Conservation (phyloP, 2,329 filamentous ascomycete species). For the Calonectria fujianensis region DNA sequence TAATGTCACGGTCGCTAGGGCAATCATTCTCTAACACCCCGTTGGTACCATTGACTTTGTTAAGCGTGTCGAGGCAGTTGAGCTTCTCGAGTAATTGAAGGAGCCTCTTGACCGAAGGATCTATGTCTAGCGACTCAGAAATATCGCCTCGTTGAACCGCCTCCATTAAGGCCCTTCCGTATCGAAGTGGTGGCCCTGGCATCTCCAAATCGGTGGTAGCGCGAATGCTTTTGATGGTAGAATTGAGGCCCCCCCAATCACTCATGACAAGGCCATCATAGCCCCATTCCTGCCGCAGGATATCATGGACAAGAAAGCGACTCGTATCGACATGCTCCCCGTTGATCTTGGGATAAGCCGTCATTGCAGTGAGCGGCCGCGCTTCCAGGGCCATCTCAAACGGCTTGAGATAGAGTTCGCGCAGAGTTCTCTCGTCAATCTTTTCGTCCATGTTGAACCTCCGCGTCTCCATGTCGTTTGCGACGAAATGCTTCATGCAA, state of each 20-base stretch:
- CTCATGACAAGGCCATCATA: constrained; percentile 59
- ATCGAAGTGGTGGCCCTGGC: constrained; percentile 31
- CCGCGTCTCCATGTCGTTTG: constrained; percentile 57
- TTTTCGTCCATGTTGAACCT: constrained; percentile 28
- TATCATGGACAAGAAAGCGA: constrained; percentile 30
- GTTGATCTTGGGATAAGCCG: constrained; percentile 18
- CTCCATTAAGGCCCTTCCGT: constrained; percentile 18
- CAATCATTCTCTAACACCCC: not conserved
- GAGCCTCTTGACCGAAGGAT: constrained; percentile 12
- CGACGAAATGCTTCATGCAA: constrained; percentile 64
- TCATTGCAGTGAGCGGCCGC: constrained; percentile 71
- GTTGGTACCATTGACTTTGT: not conserved
- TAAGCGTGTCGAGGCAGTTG: constrained; percentile 16
- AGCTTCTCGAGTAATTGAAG: constrained; percentile 6
- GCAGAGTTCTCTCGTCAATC: constrained; percentile 30
- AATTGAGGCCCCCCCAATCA: constrained; percentile 59
- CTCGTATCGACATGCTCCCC: constrained; percentile 5
- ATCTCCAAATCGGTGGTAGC: constrained; percentile 49
- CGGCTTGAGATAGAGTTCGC: constrained; percentile 47
- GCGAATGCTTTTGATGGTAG: constrained; percentile 52
- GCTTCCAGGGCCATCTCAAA: constrained; percentile 67
- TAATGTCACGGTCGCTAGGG: not conserved
- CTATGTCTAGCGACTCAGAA: constrained; percentile 13
- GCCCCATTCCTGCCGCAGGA: constrained; percentile 57
- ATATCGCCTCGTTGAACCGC: constrained; percentile 6